Evolutionary conservation across 176 grass and related monocot species (phyloP).

Genomic region (Bromus sterilis): DNA sequence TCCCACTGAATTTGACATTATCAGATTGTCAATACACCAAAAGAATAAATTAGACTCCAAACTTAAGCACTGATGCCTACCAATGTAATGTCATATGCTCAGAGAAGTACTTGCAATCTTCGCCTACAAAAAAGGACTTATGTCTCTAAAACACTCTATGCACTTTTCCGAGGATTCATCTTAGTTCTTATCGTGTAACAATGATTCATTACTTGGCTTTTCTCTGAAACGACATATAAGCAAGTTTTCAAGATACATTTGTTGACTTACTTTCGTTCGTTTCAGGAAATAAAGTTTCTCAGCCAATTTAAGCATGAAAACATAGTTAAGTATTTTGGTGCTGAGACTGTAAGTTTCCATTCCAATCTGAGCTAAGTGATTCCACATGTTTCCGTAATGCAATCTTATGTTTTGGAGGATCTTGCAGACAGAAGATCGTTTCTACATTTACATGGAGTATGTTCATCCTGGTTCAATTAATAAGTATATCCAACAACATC

Average conservation of each 20-base stretch:
- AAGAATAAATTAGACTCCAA: too few species aligned
- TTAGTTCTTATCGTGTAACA: not conserved
- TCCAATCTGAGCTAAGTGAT: not conserved
- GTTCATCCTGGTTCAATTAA: conserved; percentile 88
- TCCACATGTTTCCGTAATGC: not conserved
- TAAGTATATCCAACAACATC: conserved; percentile 78
- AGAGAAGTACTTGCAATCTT: not conserved
- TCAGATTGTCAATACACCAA: too few species aligned
- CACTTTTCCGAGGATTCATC: not conserved
- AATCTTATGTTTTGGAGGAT: conserved; percentile 16
- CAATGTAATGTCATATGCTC: not conserved
- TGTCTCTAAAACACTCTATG: not conserved
- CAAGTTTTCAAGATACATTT: not conserved
- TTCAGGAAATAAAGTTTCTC: conserved; percentile 85
- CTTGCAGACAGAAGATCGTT: conserved; percentile 46
- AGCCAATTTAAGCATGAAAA: conserved; percentile 88
- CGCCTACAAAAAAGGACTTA: not conserved
- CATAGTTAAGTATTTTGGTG: conserved; percentile 87
- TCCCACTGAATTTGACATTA: too few species aligned
- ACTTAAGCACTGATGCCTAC: too few species aligned
- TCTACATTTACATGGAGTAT: conserved; percentile 91
- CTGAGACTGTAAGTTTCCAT: conserved; percentile 64
- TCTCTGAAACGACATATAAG: not conserved
- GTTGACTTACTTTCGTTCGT: conserved; percentile 24
- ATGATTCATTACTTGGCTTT: not conserved